Evolutionary conservation across 1,139 yeast genomes (phyloP).

Genomic region (Blastobotrys elegans): DNA sequence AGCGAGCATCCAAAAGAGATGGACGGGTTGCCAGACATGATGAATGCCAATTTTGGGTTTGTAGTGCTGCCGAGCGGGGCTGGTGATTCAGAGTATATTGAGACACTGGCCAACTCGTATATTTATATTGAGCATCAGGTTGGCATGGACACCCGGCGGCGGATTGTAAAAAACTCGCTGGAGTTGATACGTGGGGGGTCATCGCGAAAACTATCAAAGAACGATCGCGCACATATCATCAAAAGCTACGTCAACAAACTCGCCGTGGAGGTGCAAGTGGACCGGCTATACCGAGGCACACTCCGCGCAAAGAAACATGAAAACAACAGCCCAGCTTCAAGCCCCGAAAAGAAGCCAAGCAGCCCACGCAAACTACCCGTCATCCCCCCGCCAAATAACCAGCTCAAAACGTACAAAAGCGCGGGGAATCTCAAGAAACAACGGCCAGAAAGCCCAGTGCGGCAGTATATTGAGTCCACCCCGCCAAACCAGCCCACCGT

Average conservation of each 20-base stretch:
- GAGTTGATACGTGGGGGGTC: constrained; percentile 17
- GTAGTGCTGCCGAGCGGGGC: constrained; percentile 42
- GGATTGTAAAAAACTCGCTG: constrained; percentile 36
- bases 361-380: background rate
- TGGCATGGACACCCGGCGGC: constrained; percentile 30
- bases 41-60: constrained; percentile 32
- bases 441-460: constrained; percentile 4
- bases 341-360: background rate
- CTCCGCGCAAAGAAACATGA: background rate
- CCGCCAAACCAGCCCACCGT: background rate
- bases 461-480: constrained; percentile 6
- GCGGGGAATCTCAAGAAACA: background rate
- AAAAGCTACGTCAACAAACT: constrained; percentile 44
- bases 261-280: constrained; percentile 60
- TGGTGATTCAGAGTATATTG: constrained; percentile 42
- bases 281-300: constrained; percentile 46
- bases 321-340: background rate
- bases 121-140: constrained; percentile 50
- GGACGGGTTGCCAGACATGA: constrained; percentile 27
- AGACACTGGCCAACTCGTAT: constrained; percentile 39
- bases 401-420: background rate
- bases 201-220: constrained; percentile 31
- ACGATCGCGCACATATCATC: constrained; percentile 46
- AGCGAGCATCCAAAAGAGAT: constrained; percentile 42
- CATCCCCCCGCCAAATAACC: background rate